phyloP scores from a whole-genome alignment of 495 filamentous ascomycete species.

The Aspergillus avenaceus region DNA sequence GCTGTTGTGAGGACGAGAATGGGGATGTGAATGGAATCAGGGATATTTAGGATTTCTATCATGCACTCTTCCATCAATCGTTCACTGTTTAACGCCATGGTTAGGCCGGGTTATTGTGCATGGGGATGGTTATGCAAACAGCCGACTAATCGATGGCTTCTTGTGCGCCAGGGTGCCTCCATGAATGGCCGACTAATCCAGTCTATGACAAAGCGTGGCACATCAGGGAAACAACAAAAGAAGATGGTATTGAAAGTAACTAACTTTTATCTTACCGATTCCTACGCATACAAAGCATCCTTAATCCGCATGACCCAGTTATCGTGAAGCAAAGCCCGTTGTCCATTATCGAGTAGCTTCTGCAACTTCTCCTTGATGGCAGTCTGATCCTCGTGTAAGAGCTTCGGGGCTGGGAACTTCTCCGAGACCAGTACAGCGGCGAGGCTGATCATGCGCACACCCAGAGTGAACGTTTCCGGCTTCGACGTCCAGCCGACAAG shows the following conservation, averaged over 20 bases:
- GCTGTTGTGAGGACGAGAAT: too few relatives aligned
- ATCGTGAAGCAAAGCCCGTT: conserved; percentile 26
- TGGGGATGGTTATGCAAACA: too few relatives aligned
- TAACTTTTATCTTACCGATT: conserved; percentile 11
- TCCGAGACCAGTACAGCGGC: conserved; percentile 42
- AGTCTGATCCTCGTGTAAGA: conserved; percentile 18
- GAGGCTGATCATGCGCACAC: conserved; percentile 49
- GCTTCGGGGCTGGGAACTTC: conserved; percentile 24
- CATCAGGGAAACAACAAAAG: conserved; percentile 5
- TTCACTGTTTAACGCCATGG: too few relatives aligned
- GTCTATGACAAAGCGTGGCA: not conserved
- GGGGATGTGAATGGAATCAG: too few relatives aligned
- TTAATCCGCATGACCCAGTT: conserved; percentile 32
- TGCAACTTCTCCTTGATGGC: conserved; percentile 19
- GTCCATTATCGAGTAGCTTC: conserved; percentile 19
- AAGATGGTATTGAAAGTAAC: not conserved
- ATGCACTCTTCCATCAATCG: too few relatives aligned
- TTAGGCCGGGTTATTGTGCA: too few relatives aligned
- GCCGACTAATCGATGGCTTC: too few relatives aligned
- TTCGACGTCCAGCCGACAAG: conserved; percentile 70
- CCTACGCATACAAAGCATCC: conserved; percentile 17
- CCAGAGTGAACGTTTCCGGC: conserved; percentile 65
- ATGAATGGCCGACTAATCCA: too few relatives aligned
- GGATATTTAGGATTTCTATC: too few relatives aligned
- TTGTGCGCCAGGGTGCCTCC: too few relatives aligned